Evolutionary conservation across 2,329 filamentous ascomycete species (phyloP).

Genomic region (Colletotrichum sublineola): DNA sequence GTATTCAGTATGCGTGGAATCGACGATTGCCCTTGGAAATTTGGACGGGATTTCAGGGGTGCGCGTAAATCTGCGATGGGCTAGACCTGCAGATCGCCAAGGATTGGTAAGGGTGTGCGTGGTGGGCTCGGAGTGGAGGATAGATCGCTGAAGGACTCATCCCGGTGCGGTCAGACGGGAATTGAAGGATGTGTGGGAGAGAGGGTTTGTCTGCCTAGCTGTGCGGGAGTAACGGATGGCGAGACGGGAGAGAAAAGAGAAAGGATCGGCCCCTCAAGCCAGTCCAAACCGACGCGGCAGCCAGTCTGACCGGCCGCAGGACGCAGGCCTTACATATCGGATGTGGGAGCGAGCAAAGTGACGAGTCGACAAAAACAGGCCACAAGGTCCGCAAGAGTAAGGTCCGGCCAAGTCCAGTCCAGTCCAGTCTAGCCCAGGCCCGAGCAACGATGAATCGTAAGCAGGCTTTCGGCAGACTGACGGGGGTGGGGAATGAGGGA

Average conservation of each 20-base stretch:
- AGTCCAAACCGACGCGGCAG: background rate
- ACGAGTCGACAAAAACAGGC: constrained; percentile 5
- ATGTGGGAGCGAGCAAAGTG: background rate
- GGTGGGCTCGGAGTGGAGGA: constrained; percentile 9
- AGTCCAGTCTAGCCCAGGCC: constrained; percentile 1
- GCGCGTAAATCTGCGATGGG: constrained; percentile 19
- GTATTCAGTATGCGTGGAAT: background rate
- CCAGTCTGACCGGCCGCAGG: background rate
- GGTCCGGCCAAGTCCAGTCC: constrained; percentile 7
- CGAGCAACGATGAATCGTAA: background rate
- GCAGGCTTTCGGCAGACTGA: background rate
- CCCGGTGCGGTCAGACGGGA: constrained; percentile 28
- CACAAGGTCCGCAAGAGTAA: background rate
- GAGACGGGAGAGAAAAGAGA: constrained; percentile 21
- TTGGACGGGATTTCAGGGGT: background rate
- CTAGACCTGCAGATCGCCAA: constrained; percentile 39
- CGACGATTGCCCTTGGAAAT: constrained; percentile 27
- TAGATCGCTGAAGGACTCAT: constrained; percentile 38
- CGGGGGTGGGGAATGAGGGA: no score
- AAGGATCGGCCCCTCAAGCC: constrained; percentile 28
- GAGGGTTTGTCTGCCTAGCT: background rate
- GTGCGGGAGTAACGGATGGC: background rate
- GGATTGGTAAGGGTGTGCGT: constrained; percentile 19
- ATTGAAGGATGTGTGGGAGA: constrained; percentile 13
- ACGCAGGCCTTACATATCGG: constrained; percentile 1